These are phyloP conservation scores for Asterionellopsis glacialis DNA, from an alignment of 108 stramenopile genomes.

Conservation along the genomic window DNA sequence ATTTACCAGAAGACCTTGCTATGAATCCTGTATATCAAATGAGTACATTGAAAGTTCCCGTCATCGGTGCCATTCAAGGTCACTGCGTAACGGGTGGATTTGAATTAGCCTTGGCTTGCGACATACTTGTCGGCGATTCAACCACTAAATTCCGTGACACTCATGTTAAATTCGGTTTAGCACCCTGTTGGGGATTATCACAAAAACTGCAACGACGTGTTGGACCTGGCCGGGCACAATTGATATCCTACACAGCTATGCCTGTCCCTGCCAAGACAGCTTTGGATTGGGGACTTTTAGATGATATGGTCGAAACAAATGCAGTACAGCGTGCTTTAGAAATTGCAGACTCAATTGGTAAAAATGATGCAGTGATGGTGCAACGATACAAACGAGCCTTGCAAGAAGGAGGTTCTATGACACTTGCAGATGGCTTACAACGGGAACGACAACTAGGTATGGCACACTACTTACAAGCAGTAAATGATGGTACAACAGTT, in stretches of 20 bases:
- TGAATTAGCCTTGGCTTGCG: constrained; percentile 51
- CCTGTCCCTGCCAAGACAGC: constrained; percentile 31
- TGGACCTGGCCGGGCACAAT: constrained; percentile 41
- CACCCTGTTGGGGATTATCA: constrained; percentile 53
- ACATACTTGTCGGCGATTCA: constrained; percentile 35
- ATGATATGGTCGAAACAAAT: constrained; percentile 24
- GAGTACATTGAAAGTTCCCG: constrained; percentile 24
- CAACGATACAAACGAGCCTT: constrained; percentile 50
- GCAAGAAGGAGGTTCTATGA: constrained; percentile 31
- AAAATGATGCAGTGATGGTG: constrained; percentile 37
- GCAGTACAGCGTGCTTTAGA: constrained; percentile 35
- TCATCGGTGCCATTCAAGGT: constrained; percentile 42
- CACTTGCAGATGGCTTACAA: constrained; percentile 23
- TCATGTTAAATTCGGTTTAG: constrained; percentile 51
- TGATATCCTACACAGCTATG: constrained; percentile 30
- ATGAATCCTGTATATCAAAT: constrained; percentile 48
- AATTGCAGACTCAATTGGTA: constrained; percentile 37
- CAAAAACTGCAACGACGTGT: constrained; percentile 36
- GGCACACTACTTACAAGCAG: constrained; percentile 45
- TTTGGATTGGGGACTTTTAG: constrained; percentile 42
- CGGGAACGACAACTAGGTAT: constrained; percentile 44
- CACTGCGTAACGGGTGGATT: constrained; percentile 53
- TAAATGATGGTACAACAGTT: constrained; percentile 45
- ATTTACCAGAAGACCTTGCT: constrained; percentile 28
- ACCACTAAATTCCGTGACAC: constrained; percentile 49